These are phyloP conservation scores for Rhynchosporium graminicola DNA, from an alignment of 2,329 filamentous ascomycete genomes.

Conservation along the genomic window DNA sequence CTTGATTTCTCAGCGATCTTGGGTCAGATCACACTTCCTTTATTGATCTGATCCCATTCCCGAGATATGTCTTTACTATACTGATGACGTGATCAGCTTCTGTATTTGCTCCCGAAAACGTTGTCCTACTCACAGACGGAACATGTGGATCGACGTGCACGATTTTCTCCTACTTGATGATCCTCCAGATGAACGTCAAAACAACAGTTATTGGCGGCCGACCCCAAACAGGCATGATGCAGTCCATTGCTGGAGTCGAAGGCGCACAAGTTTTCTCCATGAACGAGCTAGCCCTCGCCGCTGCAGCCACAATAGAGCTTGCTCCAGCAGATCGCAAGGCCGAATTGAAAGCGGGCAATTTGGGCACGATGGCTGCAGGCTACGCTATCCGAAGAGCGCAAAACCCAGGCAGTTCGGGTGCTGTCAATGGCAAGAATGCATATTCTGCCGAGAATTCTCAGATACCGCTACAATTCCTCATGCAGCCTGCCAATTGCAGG, in stretches of 20 bases:
- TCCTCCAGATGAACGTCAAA: slow-evolving; percentile 55
- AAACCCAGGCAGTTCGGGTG: background rate
- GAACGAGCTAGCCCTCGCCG: slow-evolving; percentile 1
- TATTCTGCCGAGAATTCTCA: slow-evolving; percentile 12
- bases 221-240: slow-evolving; percentile 21
- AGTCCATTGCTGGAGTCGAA: slow-evolving; percentile 19
- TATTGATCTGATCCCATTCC: too few relatives aligned
- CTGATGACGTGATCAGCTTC: background rate
- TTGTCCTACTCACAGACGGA: slow-evolving; percentile 18
- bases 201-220: slow-evolving; percentile 50
- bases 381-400: slow-evolving; percentile 6
- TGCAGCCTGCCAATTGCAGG: slow-evolving; percentile 19
- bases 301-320: background rate
- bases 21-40: too few relatives aligned
- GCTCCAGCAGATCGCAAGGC: slow-evolving; percentile 5
- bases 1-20: too few relatives aligned
- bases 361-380: background rate
- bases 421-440: slow-evolving; percentile 6
- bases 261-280: slow-evolving; percentile 20
- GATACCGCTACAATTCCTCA: slow-evolving; percentile 20
- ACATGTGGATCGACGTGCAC: slow-evolving; percentile 21
- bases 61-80: too few relatives aligned
- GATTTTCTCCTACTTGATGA: slow-evolving; percentile 21
- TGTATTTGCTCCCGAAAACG: slow-evolving; percentile 17
- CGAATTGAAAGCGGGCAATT: background rate